A percentile compares a stretch with the other conserved stretches of the same genome.
Evolutionary conservation across 805 yeast genomes (phyloP).

Genomic region (Ogataea trehalophila): DNA sequence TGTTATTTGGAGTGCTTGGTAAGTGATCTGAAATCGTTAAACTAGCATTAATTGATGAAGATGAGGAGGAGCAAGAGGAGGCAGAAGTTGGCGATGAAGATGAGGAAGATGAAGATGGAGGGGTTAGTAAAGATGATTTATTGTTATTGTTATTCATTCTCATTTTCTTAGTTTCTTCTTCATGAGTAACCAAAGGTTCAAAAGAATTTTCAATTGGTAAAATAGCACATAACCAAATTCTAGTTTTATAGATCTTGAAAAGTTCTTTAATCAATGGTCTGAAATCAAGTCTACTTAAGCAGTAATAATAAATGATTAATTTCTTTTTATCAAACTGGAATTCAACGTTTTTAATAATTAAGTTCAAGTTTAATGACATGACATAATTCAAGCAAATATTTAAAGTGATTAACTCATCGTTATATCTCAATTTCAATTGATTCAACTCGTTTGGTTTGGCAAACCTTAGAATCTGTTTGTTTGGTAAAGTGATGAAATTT

Average conservation of each 20-base stretch:
- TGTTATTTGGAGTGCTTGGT: conserved; percentile 15
- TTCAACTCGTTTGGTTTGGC: conserved; percentile 68
- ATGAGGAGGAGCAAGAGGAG: conserved; percentile 15
- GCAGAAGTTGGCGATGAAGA: conserved; percentile 22
- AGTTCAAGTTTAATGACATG: conserved; percentile 35
- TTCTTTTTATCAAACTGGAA: conserved; percentile 80
- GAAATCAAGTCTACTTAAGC: conserved; percentile 66
- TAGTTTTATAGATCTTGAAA: conserved; percentile 69
- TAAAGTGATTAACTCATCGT: conserved; percentile 69
- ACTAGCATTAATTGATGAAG: conserved; percentile 22
- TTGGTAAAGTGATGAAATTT: conserved; percentile 64
- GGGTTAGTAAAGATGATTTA: conserved; percentile 2
- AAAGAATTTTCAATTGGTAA: conserved; percentile 33
- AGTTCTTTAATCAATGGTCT: conserved; percentile 68
- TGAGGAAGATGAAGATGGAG: conserved; percentile 11
- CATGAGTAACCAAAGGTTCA: conserved; percentile 27
- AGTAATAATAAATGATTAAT: conserved; percentile 63
- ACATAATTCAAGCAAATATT: conserved; percentile 53
- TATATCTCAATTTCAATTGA: conserved; percentile 56
- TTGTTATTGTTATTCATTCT: background rate
- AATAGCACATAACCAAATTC: conserved; percentile 83
- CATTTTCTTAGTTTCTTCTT: conserved; percentile 20
- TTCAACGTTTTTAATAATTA: conserved; percentile 69
- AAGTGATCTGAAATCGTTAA: conserved; percentile 38
- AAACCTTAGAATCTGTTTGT: conserved; percentile 72